Evolutionary conservation across 2,329 filamentous ascomycete genomes (phyloP).

Genomic region (Fusarium sp.): DNA sequence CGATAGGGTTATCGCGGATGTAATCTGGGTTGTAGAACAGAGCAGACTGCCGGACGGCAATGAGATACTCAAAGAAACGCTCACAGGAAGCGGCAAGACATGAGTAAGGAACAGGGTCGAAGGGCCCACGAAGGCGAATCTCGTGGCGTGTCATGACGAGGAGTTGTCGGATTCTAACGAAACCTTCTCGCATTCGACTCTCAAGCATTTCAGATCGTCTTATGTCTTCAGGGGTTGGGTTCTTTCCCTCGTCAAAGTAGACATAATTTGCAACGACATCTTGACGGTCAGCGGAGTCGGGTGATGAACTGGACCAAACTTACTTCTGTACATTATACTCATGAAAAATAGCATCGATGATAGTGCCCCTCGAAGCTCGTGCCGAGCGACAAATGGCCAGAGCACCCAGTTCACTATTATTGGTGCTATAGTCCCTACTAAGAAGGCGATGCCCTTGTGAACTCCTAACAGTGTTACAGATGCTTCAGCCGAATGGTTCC

Average conservation of each 20-base stretch:
- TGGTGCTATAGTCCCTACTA: conserved; percentile 64
- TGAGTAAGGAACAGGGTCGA: conserved; percentile 66
- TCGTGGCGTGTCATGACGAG: conserved; percentile 68
- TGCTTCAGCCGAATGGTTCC: conserved; percentile 46
- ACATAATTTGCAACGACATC: conserved; percentile 66
- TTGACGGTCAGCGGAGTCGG: conserved; percentile 33
- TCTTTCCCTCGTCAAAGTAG: conserved; percentile 66
- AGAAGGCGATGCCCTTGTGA: conserved; percentile 61
- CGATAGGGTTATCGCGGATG: conserved; percentile 61
- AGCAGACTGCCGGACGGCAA: conserved; percentile 67
- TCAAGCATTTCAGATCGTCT: conserved; percentile 67
- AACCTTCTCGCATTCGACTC: conserved; percentile 68
- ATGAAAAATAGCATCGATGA: conserved; percentile 68
- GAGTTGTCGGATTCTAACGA: conserved; percentile 67
- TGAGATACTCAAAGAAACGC: conserved; percentile 68
- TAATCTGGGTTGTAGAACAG: conserved; percentile 67
- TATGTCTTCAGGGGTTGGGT: conserved; percentile 63
- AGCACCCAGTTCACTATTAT: conserved; percentile 68
- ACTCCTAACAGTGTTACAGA: conserved; percentile 57
- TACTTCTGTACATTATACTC: conserved; percentile 66
- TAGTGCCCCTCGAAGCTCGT: conserved; percentile 66
- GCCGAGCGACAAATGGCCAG: conserved; percentile 70
- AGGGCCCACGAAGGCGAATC: conserved; percentile 66
- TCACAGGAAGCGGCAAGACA: conserved; percentile 67
- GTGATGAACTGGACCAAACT: conserved; percentile 8